Evolutionary conservation across 2,329 filamentous ascomycete species (phyloP), one percentile per base, ranked within the genome.

Genomic region (Alternaria sp.): DNA sequence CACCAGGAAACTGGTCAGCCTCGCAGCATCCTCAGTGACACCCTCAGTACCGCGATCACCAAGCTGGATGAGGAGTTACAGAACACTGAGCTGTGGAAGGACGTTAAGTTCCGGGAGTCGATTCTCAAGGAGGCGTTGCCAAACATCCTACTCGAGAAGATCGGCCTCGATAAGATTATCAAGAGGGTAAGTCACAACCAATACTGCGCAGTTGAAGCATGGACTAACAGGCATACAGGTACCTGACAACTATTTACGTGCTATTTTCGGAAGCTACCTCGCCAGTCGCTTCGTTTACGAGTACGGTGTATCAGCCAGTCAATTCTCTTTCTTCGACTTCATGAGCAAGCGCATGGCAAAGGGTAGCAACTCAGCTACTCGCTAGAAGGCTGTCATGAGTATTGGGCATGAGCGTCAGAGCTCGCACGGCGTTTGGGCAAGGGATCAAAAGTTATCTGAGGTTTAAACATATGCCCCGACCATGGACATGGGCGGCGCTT

Each of bases 271-370:
- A 71, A 96, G 92, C 79, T 97, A 95, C 82, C 86, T 99, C 70
- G 95, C 96, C 52, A 96, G 92, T 76, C 91, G 96, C 46, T 99
- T 99, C 79, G 93, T 99, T 44, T 99, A 99, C 81, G 89, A 97
- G 80, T 96, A 95, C 79, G 96, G 96, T 75, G 94, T 93, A 79
- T 90, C 88, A 70, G 94, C 96, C 6, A 96, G 91, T 84, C 95
- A 97, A 76, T 98, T 99, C 84, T 93, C 95, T 43, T 99, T 99
- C 86, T 99, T 97, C 82, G 93, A 97, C 79, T 99, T 98, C 72
- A 85, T 85, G 83, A 84, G 82, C 74, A 80, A 83, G 71, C 77
- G 83, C 23, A 84, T 84, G 79, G 74, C 76, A 12, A 81, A 80
- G 68, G 60, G 54, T 19, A 57, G 40, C 30, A 40, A 54, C 21